Conservation (phyloP, 352 stramenopile species). For the Phytophthora melonis region DNA sequence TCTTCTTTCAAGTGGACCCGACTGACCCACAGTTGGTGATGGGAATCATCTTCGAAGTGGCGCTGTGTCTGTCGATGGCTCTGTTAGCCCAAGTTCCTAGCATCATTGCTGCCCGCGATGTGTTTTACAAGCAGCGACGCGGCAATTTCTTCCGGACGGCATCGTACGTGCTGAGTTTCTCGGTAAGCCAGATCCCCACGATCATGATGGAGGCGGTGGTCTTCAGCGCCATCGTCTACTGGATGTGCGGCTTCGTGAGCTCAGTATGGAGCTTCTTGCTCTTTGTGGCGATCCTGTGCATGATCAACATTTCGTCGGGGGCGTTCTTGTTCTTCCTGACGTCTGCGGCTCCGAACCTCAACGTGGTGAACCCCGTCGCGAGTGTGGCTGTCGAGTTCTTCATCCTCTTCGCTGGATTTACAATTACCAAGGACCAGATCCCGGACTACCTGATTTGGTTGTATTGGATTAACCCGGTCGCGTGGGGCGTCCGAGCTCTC, state of each 20-base stretch:
- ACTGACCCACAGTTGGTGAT: constrained; percentile 20
- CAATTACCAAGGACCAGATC: constrained; percentile 33
- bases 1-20: constrained; percentile 31
- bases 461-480: constrained; percentile 32
- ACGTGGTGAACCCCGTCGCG: constrained; percentile 17
- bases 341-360: constrained; percentile 20
- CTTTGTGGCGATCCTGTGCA: constrained; percentile 19
- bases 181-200: constrained; percentile 14
- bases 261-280: constrained; percentile 21
- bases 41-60: constrained; percentile 28
- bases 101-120: constrained; percentile 22
- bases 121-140: constrained; percentile 33
- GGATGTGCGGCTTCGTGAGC: constrained; percentile 59
- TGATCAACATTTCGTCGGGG: constrained; percentile 15
- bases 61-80: constrained; percentile 25
- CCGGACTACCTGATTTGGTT: constrained; percentile 31
- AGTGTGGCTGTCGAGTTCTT: constrained; percentile 13
- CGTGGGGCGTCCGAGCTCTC: constrained; percentile 29
- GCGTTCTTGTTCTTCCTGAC: constrained; percentile 34
- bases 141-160: constrained; percentile 29
- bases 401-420: constrained; percentile 24
- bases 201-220: constrained; percentile 22
- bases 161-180: constrained; percentile 30
- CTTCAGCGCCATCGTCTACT: constrained; percentile 66
- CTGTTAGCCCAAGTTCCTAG: constrained; percentile 17